phyloP scores from a whole-genome alignment of 495 filamentous ascomycete genomes.

The Sporormia fimetaria region DNA sequence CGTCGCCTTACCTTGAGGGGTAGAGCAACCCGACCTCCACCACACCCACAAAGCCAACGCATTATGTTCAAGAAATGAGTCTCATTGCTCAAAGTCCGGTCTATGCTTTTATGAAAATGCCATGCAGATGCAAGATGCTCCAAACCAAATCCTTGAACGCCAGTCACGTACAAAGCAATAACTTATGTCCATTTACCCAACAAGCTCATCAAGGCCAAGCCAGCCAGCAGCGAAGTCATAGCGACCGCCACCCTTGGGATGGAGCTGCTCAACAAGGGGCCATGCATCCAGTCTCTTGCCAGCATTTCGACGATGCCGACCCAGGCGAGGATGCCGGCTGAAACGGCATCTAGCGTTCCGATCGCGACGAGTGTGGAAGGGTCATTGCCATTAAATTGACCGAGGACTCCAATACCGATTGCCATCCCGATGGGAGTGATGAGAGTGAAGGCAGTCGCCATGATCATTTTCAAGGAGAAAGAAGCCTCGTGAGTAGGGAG shows the following conservation, averaged over 20 bases:
- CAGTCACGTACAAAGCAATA: too few species aligned
- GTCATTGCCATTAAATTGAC: conserved; percentile 47
- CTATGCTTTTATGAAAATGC: too few species aligned
- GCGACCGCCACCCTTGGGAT: conserved; percentile 11
- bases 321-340: conserved; percentile 49
- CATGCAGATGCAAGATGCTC: too few species aligned
- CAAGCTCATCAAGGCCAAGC: conserved; percentile 14
- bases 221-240: conserved; percentile 7
- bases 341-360: conserved; percentile 47
- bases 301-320: conserved; percentile 51
- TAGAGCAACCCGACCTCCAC: too few species aligned
- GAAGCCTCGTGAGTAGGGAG: conserved; percentile 27
- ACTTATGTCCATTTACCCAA: conserved; percentile 37
- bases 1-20: too few species aligned
- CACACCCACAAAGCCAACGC: too few species aligned
- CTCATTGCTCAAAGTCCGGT: too few species aligned
- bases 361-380: conserved; percentile 43
- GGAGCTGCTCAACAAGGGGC: conserved; percentile 30
- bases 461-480: conserved; percentile 35
- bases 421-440: conserved; percentile 50
- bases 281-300: conserved; percentile 44
- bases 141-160: too few species aligned
- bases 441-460: conserved; percentile 42
- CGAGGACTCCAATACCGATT: conserved; percentile 45
- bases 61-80: too few species aligned